These are phyloP conservation scores for Podaxis pistillaris DNA, from an alignment of 768 basidiomycete genomes.

Conservation along the genomic window DNA sequence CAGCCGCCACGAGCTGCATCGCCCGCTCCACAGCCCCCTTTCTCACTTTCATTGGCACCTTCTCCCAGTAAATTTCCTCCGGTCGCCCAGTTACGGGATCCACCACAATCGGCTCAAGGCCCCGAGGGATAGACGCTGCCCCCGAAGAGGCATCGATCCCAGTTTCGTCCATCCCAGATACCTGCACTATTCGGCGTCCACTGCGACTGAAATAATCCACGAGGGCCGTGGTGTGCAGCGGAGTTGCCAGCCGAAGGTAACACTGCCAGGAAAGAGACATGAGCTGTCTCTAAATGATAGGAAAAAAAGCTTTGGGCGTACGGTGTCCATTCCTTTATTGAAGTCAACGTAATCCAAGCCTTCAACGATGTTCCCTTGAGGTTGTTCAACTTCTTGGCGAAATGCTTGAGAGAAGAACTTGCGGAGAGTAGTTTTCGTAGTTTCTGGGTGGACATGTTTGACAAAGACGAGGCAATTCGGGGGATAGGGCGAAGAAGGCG, in stretches of 20 bases:
- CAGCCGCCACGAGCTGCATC: slow-evolving; percentile 13
- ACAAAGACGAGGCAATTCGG: slow-evolving; percentile 67
- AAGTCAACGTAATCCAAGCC: slow-evolving; percentile 80
- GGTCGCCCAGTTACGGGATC: slow-evolving; percentile 62
- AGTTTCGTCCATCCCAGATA: slow-evolving; percentile 51
- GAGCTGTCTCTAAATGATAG: background rate
- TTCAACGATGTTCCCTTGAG: slow-evolving; percentile 18
- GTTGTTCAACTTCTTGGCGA: background rate
- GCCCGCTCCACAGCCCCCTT: slow-evolving; percentile 57
- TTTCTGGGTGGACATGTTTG: slow-evolving; percentile 67
- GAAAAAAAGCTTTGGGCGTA: slow-evolving; percentile 31
- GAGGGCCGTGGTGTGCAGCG: slow-evolving; percentile 43
- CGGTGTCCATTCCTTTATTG: slow-evolving; percentile 72
- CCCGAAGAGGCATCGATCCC: slow-evolving; percentile 30
- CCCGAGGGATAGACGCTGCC: background rate
- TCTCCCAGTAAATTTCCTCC: slow-evolving; percentile 78
- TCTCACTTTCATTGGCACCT: slow-evolving; percentile 72
- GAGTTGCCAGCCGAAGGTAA: slow-evolving; percentile 63
- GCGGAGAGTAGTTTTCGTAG: slow-evolving; percentile 80
- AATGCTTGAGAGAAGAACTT: slow-evolving; percentile 51
- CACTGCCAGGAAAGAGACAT: slow-evolving; percentile 47
- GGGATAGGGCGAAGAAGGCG: slow-evolving; percentile 48
- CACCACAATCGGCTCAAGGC: slow-evolving; percentile 33
- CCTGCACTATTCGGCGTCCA: slow-evolving; percentile 37
- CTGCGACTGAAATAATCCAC: slow-evolving; percentile 38